Conservation (phyloP, 2,329 filamentous ascomycete genomes). For the Claviceps sp. region DNA sequence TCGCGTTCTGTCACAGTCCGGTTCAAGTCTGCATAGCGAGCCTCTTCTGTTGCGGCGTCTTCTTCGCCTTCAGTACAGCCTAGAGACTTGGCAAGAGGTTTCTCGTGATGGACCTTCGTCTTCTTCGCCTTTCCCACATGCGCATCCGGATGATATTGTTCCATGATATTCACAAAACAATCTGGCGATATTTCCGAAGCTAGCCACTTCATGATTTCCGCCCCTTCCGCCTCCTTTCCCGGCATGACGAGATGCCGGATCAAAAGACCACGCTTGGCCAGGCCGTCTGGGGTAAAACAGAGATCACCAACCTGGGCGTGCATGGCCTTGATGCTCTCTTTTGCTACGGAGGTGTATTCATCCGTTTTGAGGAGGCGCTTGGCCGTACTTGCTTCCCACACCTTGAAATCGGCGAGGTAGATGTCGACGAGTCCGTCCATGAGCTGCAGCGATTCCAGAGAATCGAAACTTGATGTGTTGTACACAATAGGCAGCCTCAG, state of each 20-base stretch:
- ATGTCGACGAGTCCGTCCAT: constrained; percentile 74
- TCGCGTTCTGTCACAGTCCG: constrained; percentile 45
- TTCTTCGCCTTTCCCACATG: constrained; percentile 60
- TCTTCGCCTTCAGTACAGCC: constrained; percentile 19
- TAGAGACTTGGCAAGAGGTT: background rate
- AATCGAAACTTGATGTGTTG: constrained; percentile 76
- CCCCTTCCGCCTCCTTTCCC: constrained; percentile 59
- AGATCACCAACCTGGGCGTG: constrained; percentile 70
- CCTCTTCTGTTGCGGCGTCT: constrained; percentile 16
- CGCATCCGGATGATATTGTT: constrained; percentile 71
- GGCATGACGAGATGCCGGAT: constrained; percentile 79
- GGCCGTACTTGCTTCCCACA: constrained; percentile 55
- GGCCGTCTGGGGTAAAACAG: constrained; percentile 67
- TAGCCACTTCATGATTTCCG: constrained; percentile 62
- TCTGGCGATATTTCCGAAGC: constrained; percentile 60
- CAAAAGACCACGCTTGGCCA: constrained; percentile 64
- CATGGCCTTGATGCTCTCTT: constrained; percentile 69
- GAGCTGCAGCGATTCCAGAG: constrained; percentile 53
- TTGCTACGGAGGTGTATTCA: constrained; percentile 57
- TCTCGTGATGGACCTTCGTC: constrained; percentile 16
- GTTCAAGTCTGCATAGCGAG: constrained; percentile 67
- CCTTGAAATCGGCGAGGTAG: constrained; percentile 81
- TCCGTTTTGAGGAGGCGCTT: constrained; percentile 65
- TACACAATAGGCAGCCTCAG: constrained; percentile 65
- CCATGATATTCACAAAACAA: constrained; percentile 76